These are phyloP conservation scores for Botrytis tulipae DNA, from an alignment of 2,329 filamentous ascomycete species.

Conservation along the genomic window DNA sequence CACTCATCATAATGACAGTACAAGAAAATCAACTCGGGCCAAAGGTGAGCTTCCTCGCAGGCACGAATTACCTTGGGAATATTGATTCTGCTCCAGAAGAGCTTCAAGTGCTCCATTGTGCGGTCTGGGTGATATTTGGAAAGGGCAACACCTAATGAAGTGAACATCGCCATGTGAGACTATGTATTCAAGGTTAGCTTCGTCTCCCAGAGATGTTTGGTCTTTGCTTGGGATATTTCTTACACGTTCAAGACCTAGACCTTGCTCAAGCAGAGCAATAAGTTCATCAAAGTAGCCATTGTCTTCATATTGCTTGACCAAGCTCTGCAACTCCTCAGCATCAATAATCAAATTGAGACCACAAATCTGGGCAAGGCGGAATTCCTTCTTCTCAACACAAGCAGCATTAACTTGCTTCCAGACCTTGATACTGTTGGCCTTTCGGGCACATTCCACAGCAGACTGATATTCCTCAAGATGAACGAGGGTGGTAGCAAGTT, in stretches of 20 bases:
- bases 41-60: conserved; percentile 90
- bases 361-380: conserved; percentile 97
- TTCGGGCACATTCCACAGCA: conserved; percentile 94
- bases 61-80: conserved; percentile 95
- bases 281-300: conserved; percentile 99
- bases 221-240: too few relatives aligned
- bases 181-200: too few relatives aligned
- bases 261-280: conserved; percentile 89
- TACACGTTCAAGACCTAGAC: conserved; percentile 64
- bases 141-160: conserved; percentile 84
- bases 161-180: conserved; percentile 93
- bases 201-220: too few relatives aligned
- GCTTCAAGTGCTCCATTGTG: conserved; percentile 96
- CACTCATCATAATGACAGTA: conserved; percentile 99
- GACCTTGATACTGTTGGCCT: conserved; percentile 98
- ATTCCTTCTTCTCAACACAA: conserved; percentile 96
- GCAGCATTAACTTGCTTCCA: conserved; percentile 99
- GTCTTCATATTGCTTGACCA: conserved; percentile 94
- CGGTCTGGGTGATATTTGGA: conserved; percentile 94
- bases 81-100: conserved; percentile 98
- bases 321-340: conserved; percentile 87
- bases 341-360: conserved; percentile 97
- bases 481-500: conserved; percentile 96
- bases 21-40: conserved; percentile 96
- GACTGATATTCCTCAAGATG: conserved; percentile 96